Conservation (phyloP, 2,329 filamentous ascomycete species). For the Simplicillium sp. region DNA sequence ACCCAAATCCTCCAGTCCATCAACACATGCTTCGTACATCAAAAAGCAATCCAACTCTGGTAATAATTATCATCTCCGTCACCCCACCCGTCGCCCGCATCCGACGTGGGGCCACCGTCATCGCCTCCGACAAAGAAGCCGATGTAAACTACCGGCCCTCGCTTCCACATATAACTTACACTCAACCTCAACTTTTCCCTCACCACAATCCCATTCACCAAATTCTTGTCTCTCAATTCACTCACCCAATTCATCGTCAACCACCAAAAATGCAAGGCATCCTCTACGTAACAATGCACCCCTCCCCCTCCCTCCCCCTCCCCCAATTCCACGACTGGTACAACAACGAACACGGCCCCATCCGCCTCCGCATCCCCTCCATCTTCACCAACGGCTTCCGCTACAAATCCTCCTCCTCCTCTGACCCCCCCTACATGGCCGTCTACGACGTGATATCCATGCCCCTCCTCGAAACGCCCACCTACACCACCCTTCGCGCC, state of each 20-base stretch:
- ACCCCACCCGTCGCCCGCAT: no score
- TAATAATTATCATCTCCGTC: no score
- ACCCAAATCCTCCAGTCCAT: no score
- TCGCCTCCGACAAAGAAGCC: no score
- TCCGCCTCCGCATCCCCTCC: constrained; percentile 65
- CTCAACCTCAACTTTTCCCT: no score
- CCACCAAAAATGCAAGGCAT: constrained; percentile 39
- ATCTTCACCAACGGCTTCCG: constrained; percentile 70
- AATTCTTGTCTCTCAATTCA: background rate
- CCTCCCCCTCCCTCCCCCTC: constrained; percentile 52
- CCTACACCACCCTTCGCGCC: constrained; percentile 58
- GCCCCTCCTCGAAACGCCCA: constrained; percentile 56
- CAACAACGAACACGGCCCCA: constrained; percentile 85
- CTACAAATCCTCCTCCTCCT: constrained; percentile 58
- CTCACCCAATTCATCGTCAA: constrained; percentile 1
- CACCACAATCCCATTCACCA: background rate
- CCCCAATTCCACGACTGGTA: constrained; percentile 86
- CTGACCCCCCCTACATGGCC: constrained; percentile 61
- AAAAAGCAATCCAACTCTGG: no score
- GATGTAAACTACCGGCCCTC: no score
- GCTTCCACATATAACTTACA: no score
- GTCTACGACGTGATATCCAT: constrained; percentile 75
- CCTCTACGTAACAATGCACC: constrained; percentile 82
- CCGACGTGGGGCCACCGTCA: no score
- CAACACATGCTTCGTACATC: no score